These are phyloP conservation scores for Umbellularia californica DNA, from an alignment of 164 flowering plant genomes.

Conservation along the genomic window DNA sequence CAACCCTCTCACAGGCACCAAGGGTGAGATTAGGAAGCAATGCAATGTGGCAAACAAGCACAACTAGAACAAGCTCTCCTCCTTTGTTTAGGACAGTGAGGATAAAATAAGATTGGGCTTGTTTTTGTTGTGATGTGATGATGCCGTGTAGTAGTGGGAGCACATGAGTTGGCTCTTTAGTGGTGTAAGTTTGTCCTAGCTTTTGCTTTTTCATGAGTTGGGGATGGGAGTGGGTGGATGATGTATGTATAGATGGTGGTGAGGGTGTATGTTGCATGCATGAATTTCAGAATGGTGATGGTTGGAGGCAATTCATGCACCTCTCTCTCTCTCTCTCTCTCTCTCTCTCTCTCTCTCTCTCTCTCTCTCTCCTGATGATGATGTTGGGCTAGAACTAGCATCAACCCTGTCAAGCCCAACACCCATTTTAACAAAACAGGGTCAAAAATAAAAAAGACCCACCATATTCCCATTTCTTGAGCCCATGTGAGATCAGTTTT, in stretches of 20 bases:
- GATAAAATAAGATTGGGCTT: neutral
- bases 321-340: too few relatives aligned
- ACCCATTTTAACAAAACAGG: too few relatives aligned
- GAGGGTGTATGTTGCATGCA: constrained; percentile 21
- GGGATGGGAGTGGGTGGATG: neutral
- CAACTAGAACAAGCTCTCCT: constrained; percentile 10
- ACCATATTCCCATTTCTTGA: too few relatives aligned
- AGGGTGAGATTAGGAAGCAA: constrained; percentile 92
- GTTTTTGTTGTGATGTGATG: constrained; percentile 8
- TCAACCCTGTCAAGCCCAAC: too few relatives aligned
- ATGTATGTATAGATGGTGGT: constrained; percentile 32
- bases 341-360: too few relatives aligned
- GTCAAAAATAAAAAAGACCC: too few relatives aligned
- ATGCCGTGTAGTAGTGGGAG: neutral
- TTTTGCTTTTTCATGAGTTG: constrained; percentile 7
- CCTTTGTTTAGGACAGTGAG: neutral
- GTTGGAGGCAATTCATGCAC: too few relatives aligned
- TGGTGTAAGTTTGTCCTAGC: constrained; percentile 9
- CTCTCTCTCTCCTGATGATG: too few relatives aligned
- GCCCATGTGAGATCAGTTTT: too few relatives aligned
- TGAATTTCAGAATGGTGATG: constrained; percentile 2
- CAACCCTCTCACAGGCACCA: constrained; percentile 85
- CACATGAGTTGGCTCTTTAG: neutral
- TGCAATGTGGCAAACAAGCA: constrained; percentile 83
- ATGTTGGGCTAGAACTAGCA: too few relatives aligned